Conservation (phyloP, 2,329 filamentous ascomycete genomes). For the Penicillium digitatum region DNA sequence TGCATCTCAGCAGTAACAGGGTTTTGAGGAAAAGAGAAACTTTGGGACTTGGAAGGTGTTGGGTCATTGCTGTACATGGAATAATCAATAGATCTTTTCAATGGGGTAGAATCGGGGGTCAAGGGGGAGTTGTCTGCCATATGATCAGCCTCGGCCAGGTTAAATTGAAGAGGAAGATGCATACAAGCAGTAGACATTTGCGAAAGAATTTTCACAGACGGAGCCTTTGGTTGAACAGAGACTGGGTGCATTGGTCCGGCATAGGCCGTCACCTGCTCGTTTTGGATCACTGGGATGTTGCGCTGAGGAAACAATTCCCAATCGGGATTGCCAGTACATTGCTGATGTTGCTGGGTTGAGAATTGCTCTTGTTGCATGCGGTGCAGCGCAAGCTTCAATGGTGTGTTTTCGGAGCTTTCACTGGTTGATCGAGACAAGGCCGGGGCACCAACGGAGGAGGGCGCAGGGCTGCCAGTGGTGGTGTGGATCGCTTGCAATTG, state of each 20-base stretch:
- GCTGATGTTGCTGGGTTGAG: slow-evolving; percentile 21
- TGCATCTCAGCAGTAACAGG: slow-evolving; percentile 42
- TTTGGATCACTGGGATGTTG: slow-evolving; percentile 19
- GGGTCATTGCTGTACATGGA: slow-evolving; percentile 39
- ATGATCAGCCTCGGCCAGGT: not conserved
- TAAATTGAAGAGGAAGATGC: not conserved
- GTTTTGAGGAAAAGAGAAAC: slow-evolving; percentile 31
- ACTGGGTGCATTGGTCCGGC: slow-evolving; percentile 30
- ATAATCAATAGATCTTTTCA: slow-evolving; percentile 39
- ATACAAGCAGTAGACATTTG: slow-evolving; percentile 53
- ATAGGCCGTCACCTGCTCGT: slow-evolving; percentile 24
- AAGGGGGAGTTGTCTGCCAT: slow-evolving; percentile 46
- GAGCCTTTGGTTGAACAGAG: slow-evolving; percentile 39
- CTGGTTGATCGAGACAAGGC: slow-evolving; percentile 22
- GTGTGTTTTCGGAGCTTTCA: slow-evolving; percentile 18
- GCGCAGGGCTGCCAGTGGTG: slow-evolving; percentile 31
- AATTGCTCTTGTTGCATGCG: slow-evolving; percentile 31
- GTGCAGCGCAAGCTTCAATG: slow-evolving; percentile 26
- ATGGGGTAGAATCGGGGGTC: slow-evolving; percentile 64
- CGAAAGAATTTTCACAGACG: slow-evolving; percentile 47
- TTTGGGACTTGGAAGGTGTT: slow-evolving; percentile 40
- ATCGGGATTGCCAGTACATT: slow-evolving; percentile 22
- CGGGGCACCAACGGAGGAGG: slow-evolving; percentile 15
- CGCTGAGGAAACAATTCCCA: slow-evolving; percentile 29
- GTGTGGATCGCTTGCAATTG: slow-evolving; percentile 31